Conservation (phyloP, 495 filamentous ascomycete genomes). For the Pseudevernia furfuracea region DNA sequence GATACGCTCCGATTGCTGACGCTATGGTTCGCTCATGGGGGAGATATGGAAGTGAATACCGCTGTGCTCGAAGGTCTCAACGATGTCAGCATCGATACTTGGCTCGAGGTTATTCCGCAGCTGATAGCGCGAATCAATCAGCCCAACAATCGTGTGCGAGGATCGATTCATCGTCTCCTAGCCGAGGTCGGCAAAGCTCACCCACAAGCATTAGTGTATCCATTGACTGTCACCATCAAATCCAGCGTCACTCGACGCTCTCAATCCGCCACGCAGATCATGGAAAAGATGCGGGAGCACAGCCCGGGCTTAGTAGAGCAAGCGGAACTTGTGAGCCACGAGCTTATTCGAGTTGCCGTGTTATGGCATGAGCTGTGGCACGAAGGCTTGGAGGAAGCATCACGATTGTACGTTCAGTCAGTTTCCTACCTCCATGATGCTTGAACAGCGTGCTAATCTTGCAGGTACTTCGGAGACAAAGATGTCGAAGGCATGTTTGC, state of each 20-base stretch:
- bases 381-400: constrained; percentile 96
- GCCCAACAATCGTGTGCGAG: constrained; percentile 73
- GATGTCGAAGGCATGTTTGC: constrained; percentile 97
- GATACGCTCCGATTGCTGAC: constrained; percentile 90
- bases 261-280: constrained; percentile 78
- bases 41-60: constrained; percentile 74
- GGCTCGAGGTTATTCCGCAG: constrained; percentile 96
- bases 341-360: constrained; percentile 92
- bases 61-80: constrained; percentile 84
- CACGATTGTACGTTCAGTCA: constrained; percentile 54
- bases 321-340: constrained; percentile 85
- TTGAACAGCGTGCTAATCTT: not conserved
- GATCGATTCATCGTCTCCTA: constrained; percentile 82
- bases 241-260: constrained; percentile 73
- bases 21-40: constrained; percentile 92
- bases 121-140: constrained; percentile 97
- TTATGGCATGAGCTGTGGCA: constrained; percentile 99
- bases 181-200: constrained; percentile 88
- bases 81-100: constrained; percentile 89
- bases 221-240: constrained; percentile 97
- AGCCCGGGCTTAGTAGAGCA: constrained; percentile 91
- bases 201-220: constrained; percentile 97
- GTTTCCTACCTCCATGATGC: too few relatives aligned
- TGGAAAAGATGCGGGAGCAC: constrained; percentile 96
- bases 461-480: constrained; percentile 76